Percentiles rank a stretch among this genome's conserved stretches.
phyloP scores from a whole-genome alignment of 1,284 basidiomycete species.

The Jaminaea rosea region DNA sequence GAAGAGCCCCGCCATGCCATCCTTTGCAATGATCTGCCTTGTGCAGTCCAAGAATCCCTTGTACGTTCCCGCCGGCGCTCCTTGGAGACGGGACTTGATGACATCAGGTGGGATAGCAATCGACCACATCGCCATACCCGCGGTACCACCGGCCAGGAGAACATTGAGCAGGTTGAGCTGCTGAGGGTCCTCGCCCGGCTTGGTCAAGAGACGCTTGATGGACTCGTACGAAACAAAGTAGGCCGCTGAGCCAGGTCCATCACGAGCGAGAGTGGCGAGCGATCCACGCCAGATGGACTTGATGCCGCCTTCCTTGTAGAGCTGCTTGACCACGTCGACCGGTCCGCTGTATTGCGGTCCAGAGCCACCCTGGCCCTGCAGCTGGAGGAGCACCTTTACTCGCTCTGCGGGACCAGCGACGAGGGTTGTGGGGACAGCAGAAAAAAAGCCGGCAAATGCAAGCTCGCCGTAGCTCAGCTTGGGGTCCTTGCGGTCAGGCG shows the following conservation, averaged over 20 bases:
- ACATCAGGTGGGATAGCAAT: constrained; percentile 35
- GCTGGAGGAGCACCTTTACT: constrained; percentile 91
- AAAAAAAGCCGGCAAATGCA: constrained; percentile 86
- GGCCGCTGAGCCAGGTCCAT: constrained; percentile 91
- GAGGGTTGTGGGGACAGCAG: constrained; percentile 82
- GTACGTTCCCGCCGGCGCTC: constrained; percentile 93
- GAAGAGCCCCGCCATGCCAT: constrained; percentile 83
- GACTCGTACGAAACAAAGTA: constrained; percentile 97
- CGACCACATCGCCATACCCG: constrained; percentile 79
- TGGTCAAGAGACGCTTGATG: constrained; percentile 75
- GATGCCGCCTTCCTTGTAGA: constrained; percentile 90
- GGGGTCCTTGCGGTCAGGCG: constrained; percentile 57
- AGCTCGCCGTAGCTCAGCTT: constrained; percentile 71
- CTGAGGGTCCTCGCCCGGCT: constrained; percentile 60
- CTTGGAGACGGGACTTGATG: constrained; percentile 90
- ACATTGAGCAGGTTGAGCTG: constrained; percentile 80
- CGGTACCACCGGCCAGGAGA: constrained; percentile 83
- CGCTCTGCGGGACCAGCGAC: constrained; percentile 92
- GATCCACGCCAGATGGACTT: constrained; percentile 89
- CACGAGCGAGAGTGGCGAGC: constrained; percentile 79
- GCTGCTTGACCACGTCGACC: constrained; percentile 75
- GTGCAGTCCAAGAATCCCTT: constrained; percentile 87
- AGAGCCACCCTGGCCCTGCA: constrained; percentile 71
- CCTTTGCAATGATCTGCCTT: constrained; percentile 79
- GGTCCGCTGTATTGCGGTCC: constrained; percentile 77